Evolutionary conservation across 768 basidiomycete genomes (phyloP), one percentile per base, ranked within the genome.

Genomic region (Cantharellus anzutake): DNA sequence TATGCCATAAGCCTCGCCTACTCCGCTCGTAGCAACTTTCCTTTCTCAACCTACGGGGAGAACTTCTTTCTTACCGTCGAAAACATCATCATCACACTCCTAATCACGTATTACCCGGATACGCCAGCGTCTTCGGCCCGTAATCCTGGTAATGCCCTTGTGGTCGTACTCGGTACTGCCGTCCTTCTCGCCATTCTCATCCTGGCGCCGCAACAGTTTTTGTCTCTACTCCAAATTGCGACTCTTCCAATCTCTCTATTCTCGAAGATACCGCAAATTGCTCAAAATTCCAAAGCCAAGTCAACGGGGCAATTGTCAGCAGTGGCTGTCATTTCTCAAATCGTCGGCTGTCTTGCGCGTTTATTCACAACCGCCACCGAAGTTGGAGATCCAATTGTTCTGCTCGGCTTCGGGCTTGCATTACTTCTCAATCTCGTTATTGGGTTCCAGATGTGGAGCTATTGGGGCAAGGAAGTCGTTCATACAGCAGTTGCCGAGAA

Each of bases 41-140:
- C 96, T 0, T 96, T 97, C 75, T 90, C 88, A 20, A 97, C 96
- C 0, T 99, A 97, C 62, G 96, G 96, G 67, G 96, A 99, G 71
- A 97, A 94, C 74, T 69, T 92, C 60, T 97, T 97, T 80, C 78
- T 98, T 56, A 82, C 88, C 39, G 67, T 91, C 61, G 91, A 94
- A 71, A 91, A 94, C 73, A 74, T 84, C 65, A 62, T 86, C 72
- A 90, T 97, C 68, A 90, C 89, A 14, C 76, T 91, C 66, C 80
- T 93, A 65, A 94, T 94, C 70, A 76, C 92, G 56, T 73, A 73
- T 69, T 83, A 85, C 67, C 63, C 35, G 20, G 38, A 40, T 16
- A 29, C n/a, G 42, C 60, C 64, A 35, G 60, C 60, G 20, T 48
- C 76, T 79, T 4, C 65, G 70, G 3, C 66, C 53, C 63, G 71